Percentiles rank a stretch among this genome's conserved stretches.
phyloP scores from a whole-genome alignment of 192 early-diverging fungal species.

The Coemansia sp. region DNA sequence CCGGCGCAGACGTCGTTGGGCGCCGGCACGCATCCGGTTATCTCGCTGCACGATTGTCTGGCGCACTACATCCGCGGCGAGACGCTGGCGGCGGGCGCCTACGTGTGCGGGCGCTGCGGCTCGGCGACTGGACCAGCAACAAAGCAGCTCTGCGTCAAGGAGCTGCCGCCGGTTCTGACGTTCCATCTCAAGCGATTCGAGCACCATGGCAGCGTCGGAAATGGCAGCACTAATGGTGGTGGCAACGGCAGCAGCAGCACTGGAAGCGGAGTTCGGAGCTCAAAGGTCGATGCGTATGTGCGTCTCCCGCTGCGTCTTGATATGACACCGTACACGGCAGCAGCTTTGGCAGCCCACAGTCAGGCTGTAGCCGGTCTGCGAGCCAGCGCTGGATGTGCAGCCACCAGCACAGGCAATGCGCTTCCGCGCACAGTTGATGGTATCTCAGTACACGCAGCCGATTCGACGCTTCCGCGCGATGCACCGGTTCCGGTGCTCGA shows the following conservation, averaged over 20 bases:
- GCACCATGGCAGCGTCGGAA: constrained; percentile 51
- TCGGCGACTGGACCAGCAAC: constrained; percentile 64
- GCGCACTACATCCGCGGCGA: constrained; percentile 78
- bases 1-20: constrained; percentile 20
- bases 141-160: constrained; percentile 87
- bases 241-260: constrained; percentile 13
- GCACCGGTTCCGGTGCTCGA: constrained; percentile 33
- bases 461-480: constrained; percentile 14
- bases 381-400: constrained; percentile 27
- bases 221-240: constrained; percentile 54
- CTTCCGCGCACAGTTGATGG: constrained; percentile 30
- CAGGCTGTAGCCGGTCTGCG: constrained; percentile 41
- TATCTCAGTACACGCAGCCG: constrained; percentile 10
- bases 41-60: constrained; percentile 54
- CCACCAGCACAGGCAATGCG: constrained; percentile 43
- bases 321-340: constrained; percentile 87
- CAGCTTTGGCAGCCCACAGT: constrained; percentile 52
- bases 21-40: constrained; percentile 25
- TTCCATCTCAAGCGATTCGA: constrained; percentile 96
- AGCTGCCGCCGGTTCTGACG: constrained; percentile 82
- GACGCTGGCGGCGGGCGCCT: constrained; percentile 67
- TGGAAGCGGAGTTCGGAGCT: not conserved
- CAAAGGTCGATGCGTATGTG: constrained; percentile 89
- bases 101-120: constrained; percentile 71
- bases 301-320: constrained; percentile 81